phyloP scores from a whole-genome alignment of 768 basidiomycete genomes.

The Tephrocybe sp. region DNA sequence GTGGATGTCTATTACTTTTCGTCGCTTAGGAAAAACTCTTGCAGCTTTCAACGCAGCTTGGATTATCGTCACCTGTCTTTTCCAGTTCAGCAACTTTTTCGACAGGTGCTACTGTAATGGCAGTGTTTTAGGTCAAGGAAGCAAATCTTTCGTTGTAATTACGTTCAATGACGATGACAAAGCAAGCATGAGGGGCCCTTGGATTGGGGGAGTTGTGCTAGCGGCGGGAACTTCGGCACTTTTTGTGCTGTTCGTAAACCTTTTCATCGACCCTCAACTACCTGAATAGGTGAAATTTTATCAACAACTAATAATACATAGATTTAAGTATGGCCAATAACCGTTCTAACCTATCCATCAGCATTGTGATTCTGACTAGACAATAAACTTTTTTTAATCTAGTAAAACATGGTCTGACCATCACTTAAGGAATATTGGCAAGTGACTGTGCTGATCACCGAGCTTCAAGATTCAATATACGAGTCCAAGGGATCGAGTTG shows the following conservation, averaged over 20 bases:
- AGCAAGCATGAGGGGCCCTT: slow-evolving; percentile 23
- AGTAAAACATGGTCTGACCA: too few relatives aligned
- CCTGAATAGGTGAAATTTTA: too few relatives aligned
- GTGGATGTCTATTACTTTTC: slow-evolving; percentile 22
- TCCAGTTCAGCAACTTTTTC: slow-evolving; percentile 32
- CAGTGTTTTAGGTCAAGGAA: slow-evolving; percentile 25
- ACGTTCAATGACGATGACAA: slow-evolving; percentile 19
- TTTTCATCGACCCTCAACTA: slow-evolving; percentile 23
- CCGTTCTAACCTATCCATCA: too few relatives aligned
- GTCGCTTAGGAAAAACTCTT: slow-evolving; percentile 27
- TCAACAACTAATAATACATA: too few relatives aligned
- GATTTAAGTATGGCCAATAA: too few relatives aligned
- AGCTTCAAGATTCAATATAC: too few relatives aligned
- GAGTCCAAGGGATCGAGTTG: too few relatives aligned
- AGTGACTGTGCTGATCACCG: too few relatives aligned
- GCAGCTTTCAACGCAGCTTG: slow-evolving; percentile 29
- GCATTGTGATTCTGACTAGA: too few relatives aligned
- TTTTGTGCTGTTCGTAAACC: slow-evolving; percentile 26
- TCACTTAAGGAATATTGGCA: too few relatives aligned
- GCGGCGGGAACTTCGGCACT: slow-evolving; percentile 18
- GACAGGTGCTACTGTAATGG: slow-evolving; percentile 36
- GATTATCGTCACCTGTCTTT: slow-evolving; percentile 27
- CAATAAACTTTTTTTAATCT: too few relatives aligned
- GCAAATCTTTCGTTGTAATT: slow-evolving; percentile 30
- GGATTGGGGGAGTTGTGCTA: slow-evolving; percentile 36